Base-by-base conservation (phyloP, 1,139 yeast genomes). In the Zygotorulaspora mrakii region DNA sequence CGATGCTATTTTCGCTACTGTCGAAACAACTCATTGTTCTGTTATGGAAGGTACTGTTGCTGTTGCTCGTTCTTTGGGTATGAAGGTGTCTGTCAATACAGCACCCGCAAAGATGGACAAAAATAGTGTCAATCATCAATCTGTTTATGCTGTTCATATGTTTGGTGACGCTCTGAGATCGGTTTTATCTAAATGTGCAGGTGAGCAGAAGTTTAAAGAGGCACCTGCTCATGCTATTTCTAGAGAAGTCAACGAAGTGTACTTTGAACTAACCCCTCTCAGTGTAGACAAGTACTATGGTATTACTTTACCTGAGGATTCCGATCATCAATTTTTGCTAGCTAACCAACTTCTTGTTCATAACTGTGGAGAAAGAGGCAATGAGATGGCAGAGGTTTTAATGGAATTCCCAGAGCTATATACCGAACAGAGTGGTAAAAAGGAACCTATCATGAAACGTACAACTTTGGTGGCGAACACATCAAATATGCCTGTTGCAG, bases 401-500 rank as follows among this genome's bases (percentile, higher is more conserved):
- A 89, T 89, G 96, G 99, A 94, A 70, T 91, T 91, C 87, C 99
- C 99, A 39, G 97, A 91, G 68, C 74, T 91, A 62, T 86, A 70
- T 66, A 88, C 96, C 45, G 96, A 88, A 67, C 72, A 87, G 44
- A 75, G 80, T 42, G 98, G 97, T 54, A 82, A 87, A 62, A 86
- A 88, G 71, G 99, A 91, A 70, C 96, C 98, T 52, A 94, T 91
- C 64, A 91, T 91, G 99, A 94, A 91, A 74, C 94, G 99, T 74
- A 91, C 99, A 33, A 84, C 97, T 31, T 77, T 91, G 65, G 98
- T 91, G 42, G 99, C 99, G 40, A 91, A 91, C 67, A 91, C 99
- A 35, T 91, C 97, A 24, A 91, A 91, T 67, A 91, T 91, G 99
- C 99, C 99, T 42, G 99, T 91, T 58, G 99, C 99, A 48, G 98